Evolutionary conservation across 495 filamentous ascomycete genomes (phyloP), one percentile per base, ranked within the genome.

Genomic region (Aspergillus bertholletiae): DNA sequence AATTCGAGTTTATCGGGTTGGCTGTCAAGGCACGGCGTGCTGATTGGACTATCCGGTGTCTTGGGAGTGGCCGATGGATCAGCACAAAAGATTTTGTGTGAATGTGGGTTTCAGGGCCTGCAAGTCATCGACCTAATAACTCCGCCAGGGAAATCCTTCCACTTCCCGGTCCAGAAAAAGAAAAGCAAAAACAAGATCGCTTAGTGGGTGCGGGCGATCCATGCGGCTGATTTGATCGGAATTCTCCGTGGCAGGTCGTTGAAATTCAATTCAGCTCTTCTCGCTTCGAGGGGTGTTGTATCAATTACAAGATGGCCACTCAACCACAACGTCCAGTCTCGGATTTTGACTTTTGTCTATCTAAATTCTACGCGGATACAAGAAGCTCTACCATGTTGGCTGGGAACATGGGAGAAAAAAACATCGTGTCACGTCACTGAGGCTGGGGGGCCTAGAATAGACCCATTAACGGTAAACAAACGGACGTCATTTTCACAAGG

Each of bases 41-140:
- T 39, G 35, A 53, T 46, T 40, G 24, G 51, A 26, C 7, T 49
- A 30, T 7, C 46, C 24, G 6, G 15, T 17, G 9, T 21, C 1
- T 18, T 32, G 24, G 24, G 26, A 30, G 18, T n/a, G 27, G 23
- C 28, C 18, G 27, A 49, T 49, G 46, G 46, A 49, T 49, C 46
- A 22, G 11, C 7, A 37, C 5, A 2, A 18, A 7, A n/a, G 32
- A 47, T 47, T 30, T 43, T 39, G 43, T 32, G 24, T 4, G 13
- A 20, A n/a, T n/a, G 21, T 15, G 24, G 27, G 43, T 22, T 39
- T 12, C 49, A 13, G 20, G 41, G 30, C 21, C 60, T 62, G 60
- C 60, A 62, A 46, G 56, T 62, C 60, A 62, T 62, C 28, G 35
- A 26, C 51, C 47, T 51, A 59, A 52, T 61, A 39, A 49, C 54